Percentiles rank a stretch among this genome's conserved stretches.
Evolutionary conservation across 2,329 filamentous ascomycete species (phyloP).

Genomic region (Lecanicillium sp.): DNA sequence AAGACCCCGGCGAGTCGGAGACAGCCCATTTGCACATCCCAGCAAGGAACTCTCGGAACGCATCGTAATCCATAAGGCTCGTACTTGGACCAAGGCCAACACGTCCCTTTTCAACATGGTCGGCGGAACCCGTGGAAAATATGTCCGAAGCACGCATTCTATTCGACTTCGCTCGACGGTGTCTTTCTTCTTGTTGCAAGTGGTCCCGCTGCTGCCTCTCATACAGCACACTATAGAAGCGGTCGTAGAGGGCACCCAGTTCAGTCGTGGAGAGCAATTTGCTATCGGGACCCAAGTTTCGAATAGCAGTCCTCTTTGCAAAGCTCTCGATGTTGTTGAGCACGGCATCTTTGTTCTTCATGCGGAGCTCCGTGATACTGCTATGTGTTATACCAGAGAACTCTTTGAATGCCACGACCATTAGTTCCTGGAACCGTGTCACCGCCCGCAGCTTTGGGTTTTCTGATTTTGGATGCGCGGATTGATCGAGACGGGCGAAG

Average conservation of each 20-base stretch:
- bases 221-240: conserved; percentile 87
- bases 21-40: conserved; percentile 89
- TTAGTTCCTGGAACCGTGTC: conserved; percentile 93
- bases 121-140: conserved; percentile 27
- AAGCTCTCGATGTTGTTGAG: conserved; percentile 96
- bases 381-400: conserved; percentile 93
- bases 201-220: conserved; percentile 79
- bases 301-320: conserved; percentile 90
- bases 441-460: conserved; percentile 91
- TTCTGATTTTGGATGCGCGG: conserved; percentile 89
- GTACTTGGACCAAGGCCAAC: conserved; percentile 85
- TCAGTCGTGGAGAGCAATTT: conserved; percentile 83
- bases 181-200: conserved; percentile 69
- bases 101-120: conserved; percentile 70
- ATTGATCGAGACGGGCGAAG: conserved; percentile 88
- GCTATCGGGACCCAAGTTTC: conserved; percentile 92
- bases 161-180: conserved; percentile 56
- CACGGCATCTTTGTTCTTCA: conserved; percentile 90
- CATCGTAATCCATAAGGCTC: conserved; percentile 94
- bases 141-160: conserved; percentile 28
- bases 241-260: conserved; percentile 83
- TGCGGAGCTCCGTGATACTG: conserved; percentile 79
- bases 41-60: conserved; percentile 88
- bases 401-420: conserved; percentile 98
- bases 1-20: conserved; percentile 68